These are phyloP conservation scores for Pleoardoris graminearum DNA, from an alignment of 2,329 filamentous ascomycete genomes.

Conservation along the genomic window DNA sequence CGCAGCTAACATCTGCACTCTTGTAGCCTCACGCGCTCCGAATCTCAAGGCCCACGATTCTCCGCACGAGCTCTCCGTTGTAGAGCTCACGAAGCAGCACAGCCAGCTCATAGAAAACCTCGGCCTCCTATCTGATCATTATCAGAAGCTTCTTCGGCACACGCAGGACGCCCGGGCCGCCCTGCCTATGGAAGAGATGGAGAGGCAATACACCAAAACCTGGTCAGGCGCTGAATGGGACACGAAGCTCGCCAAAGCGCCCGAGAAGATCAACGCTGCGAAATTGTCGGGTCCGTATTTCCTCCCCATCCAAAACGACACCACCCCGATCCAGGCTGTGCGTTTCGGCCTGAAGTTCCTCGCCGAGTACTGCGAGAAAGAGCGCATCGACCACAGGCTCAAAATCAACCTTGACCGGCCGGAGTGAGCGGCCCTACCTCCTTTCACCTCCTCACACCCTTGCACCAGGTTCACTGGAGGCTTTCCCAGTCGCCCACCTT, in stretches of 20 bases:
- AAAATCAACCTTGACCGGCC: conserved; percentile 34
- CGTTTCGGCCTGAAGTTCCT: conserved; percentile 49
- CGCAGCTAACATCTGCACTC: conserved; percentile 41
- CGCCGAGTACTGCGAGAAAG: conserved; percentile 48
- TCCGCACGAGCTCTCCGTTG: conserved; percentile 28
- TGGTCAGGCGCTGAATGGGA: conserved; percentile 38
- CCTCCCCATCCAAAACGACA: conserved; percentile 47
- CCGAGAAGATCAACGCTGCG: conserved; percentile 40
- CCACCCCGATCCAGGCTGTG: conserved; percentile 50
- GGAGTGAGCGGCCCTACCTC: conserved; percentile 18
- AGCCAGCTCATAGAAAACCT: conserved; percentile 30
- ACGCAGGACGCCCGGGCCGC: conserved; percentile 33
- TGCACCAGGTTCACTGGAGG: not conserved
- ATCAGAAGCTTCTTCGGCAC: conserved; percentile 28
- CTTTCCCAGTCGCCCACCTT: not conserved
- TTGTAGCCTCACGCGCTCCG: conserved; percentile 34
- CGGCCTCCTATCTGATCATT: conserved; percentile 32
- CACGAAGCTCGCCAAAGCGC: conserved; percentile 24
- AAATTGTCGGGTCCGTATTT: conserved; percentile 45
- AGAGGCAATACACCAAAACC: conserved; percentile 43
- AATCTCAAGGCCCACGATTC: conserved; percentile 31
- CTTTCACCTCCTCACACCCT: not conserved
- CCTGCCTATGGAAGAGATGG: conserved; percentile 42
- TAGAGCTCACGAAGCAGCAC: conserved; percentile 31
- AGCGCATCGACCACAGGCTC: conserved; percentile 30